Evolutionary conservation across 2,329 filamentous ascomycete genomes (phyloP).

Genomic region (Epichloe brachyelytri): DNA sequence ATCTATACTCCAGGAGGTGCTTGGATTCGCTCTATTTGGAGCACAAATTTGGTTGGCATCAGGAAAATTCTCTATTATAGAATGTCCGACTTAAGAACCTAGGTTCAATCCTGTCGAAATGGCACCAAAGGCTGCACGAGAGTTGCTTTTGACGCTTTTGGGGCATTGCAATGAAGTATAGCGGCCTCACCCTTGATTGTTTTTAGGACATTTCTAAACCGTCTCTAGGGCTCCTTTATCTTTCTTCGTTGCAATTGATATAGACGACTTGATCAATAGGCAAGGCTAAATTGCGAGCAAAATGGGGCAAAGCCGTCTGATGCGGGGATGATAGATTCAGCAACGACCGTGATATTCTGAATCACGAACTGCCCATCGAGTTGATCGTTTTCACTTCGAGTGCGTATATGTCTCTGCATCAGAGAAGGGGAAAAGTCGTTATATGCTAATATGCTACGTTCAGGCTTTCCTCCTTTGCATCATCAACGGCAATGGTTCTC

Average conservation of each 20-base stretch:
- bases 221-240: slow-evolving; percentile 1
- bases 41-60: neutral
- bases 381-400: too few species aligned
- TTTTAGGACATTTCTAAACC: neutral
- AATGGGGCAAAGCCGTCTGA: neutral
- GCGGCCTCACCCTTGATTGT: neutral
- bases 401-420: too few species aligned
- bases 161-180: neutral
- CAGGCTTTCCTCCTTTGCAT: too few species aligned
- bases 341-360: too few species aligned
- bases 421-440: too few species aligned
- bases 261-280: slow-evolving; percentile 2
- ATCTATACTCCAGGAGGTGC: neutral
- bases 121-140: neutral
- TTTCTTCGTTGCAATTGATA: slow-evolving; percentile 2
- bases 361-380: too few species aligned
- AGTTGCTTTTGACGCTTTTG: neutral
- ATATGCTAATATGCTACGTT: too few species aligned
- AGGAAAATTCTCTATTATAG: too few species aligned
- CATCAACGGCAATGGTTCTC: too few species aligned
- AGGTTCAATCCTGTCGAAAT: slow-evolving; percentile 3
- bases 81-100: neutral
- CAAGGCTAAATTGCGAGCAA: neutral
- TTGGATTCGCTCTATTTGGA: neutral
- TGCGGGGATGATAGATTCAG: neutral